Evolutionary conservation across 257 asterid genomes (phyloP).

Genomic region (Schizonepeta tenuifolia): DNA sequence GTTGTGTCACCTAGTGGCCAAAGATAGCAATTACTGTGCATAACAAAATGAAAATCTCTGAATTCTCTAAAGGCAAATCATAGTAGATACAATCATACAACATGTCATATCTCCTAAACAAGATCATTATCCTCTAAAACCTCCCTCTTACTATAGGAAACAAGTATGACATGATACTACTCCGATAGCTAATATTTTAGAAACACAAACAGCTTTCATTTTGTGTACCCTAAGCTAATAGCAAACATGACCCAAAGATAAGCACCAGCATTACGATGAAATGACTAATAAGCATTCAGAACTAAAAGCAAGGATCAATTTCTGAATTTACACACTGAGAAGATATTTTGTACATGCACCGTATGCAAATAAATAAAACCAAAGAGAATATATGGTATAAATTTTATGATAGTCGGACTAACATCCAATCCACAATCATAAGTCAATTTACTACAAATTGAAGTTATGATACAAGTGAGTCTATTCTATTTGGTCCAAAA

Average conservation of each 20-base stretch:
- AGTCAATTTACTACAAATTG: background rate
- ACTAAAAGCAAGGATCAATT: background rate
- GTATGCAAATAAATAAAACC: background rate
- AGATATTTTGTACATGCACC: background rate
- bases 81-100: background rate
- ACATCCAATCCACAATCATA: background rate
- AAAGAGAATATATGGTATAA: background rate
- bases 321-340: background rate
- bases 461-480: background rate
- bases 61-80: slow-evolving; percentile 5
- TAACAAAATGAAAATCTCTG: background rate
- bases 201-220: background rate
- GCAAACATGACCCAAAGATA: background rate
- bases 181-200: background rate
- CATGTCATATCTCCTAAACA: background rate
- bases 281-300: background rate
- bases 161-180: background rate
- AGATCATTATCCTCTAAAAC: slow-evolving; percentile 11
- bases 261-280: background rate
- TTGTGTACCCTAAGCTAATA: background rate
- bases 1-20: background rate
- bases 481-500: background rate
- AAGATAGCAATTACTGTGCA: background rate
- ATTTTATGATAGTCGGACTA: background rate
- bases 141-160: background rate